Evolutionary conservation across 257 asterid species (phyloP).

Genomic region (Avicennia marina): DNA sequence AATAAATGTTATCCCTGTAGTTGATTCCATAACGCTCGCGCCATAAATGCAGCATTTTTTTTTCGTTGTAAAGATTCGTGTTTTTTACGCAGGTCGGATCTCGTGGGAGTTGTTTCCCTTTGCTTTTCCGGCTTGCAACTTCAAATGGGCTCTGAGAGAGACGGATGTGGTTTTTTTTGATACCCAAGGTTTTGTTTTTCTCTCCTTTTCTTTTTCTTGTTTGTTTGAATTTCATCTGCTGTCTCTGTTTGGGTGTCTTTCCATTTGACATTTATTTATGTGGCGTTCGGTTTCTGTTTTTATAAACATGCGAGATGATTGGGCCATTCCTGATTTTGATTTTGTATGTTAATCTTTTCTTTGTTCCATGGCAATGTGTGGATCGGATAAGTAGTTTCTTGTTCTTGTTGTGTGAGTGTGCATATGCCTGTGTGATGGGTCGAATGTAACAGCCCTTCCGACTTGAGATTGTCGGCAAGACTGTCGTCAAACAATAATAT

Average conservation of each 20-base stretch:
- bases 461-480: too few species aligned
- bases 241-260: background rate
- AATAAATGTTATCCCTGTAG: slow-evolving; percentile 12
- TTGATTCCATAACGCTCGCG: slow-evolving; percentile 12
- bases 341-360: background rate
- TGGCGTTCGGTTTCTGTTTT: background rate
- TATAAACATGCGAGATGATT: background rate
- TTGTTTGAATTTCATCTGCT: background rate
- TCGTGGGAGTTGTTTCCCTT: slow-evolving; percentile 15
- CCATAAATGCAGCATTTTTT: slow-evolving; percentile 24
- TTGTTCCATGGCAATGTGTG: background rate
- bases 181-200: slow-evolving; percentile 16
- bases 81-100: slow-evolving; percentile 40
- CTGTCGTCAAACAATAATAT: too few species aligned
- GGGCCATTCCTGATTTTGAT: slow-evolving; percentile 1
- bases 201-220: background rate
- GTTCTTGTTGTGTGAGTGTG: too few species aligned
- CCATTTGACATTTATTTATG: background rate
- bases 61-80: slow-evolving; percentile 17
- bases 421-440: too few species aligned
- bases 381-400: slow-evolving; percentile 7
- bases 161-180: background rate
- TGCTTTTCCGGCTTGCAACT: slow-evolving; percentile 11
- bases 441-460: too few species aligned
- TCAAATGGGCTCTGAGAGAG: slow-evolving; percentile 22